phyloP scores from a whole-genome alignment of 352 stramenopile species.

The Phytophthora quininea region DNA sequence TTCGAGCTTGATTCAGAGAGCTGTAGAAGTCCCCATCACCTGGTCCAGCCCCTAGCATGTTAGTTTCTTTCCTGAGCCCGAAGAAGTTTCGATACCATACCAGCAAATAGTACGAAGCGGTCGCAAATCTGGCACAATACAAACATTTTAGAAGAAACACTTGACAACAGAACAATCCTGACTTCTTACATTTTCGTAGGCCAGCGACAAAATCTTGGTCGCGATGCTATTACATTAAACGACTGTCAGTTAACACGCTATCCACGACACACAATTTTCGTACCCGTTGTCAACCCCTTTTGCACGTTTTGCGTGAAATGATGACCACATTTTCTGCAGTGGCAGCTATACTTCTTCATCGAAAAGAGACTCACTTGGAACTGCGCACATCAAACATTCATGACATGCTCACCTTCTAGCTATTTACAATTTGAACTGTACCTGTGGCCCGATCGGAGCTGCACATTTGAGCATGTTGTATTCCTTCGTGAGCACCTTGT shows the following conservation, averaged over 20 bases:
- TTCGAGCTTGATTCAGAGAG: slow-evolving; percentile 80
- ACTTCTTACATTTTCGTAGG: slow-evolving; percentile 77
- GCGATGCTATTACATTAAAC: slow-evolving; percentile 55
- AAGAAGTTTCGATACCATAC: slow-evolving; percentile 28
- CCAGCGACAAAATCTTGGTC: slow-evolving; percentile 86
- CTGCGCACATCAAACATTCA: slow-evolving; percentile 31
- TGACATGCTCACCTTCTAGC: too few relatives aligned
- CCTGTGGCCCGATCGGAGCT: slow-evolving; percentile 76
- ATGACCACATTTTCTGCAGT: slow-evolving; percentile 66
- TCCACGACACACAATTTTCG: slow-evolving; percentile 4
- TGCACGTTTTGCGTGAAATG: slow-evolving; percentile 81
- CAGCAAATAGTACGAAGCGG: slow-evolving; percentile 82
- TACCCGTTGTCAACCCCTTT: slow-evolving; percentile 91
- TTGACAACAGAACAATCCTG: slow-evolving; percentile 9
- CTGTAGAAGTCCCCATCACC: slow-evolving; percentile 89
- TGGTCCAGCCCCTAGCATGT: slow-evolving; percentile 23
- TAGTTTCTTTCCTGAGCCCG: too few relatives aligned
- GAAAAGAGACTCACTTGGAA: slow-evolving; percentile 87
- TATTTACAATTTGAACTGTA: slow-evolving; percentile 15
- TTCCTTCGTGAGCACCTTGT: slow-evolving; percentile 36
- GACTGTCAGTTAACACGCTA: too few relatives aligned
- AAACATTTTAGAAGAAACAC: slow-evolving; percentile 6
- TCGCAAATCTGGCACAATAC: slow-evolving; percentile 65
- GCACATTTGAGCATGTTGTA: slow-evolving; percentile 79
- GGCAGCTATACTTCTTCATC: slow-evolving; percentile 85